These are phyloP conservation scores for Camelina neglecta DNA, from an alignment of 345 rosid species.

Conservation along the genomic window DNA sequence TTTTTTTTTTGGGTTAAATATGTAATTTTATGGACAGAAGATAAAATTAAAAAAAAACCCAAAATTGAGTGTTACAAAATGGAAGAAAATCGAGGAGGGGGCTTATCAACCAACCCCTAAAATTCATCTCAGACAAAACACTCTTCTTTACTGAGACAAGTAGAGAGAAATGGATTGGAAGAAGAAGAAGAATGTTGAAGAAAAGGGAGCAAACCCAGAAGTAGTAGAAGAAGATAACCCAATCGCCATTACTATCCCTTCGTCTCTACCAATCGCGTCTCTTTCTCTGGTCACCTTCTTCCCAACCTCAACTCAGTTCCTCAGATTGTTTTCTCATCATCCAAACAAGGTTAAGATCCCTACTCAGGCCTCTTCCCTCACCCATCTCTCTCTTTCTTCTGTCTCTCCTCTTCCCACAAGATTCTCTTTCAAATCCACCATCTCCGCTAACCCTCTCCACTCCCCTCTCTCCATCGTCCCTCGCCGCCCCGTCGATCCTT, in stretches of 20 bases:
- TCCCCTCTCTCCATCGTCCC: constrained; percentile 83
- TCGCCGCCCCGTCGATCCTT: constrained; percentile 88
- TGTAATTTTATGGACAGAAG: not conserved
- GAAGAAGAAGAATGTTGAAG: constrained; percentile 33
- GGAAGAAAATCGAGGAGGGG: constrained; percentile 6
- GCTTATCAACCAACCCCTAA: constrained; percentile 28
- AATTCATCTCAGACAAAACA: not conserved
- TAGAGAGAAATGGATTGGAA: constrained; percentile 51
- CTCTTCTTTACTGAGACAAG: not conserved
- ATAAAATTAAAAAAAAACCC: too few relatives aligned
- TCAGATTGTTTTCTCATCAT: constrained; percentile 55
- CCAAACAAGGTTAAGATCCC: constrained; percentile 74
- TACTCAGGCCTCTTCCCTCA: constrained; percentile 67
- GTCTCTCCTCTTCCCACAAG: constrained; percentile 50
- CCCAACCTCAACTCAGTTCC: constrained; percentile 50
- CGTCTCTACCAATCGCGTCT: constrained; percentile 61
- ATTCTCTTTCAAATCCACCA: constrained; percentile 78
- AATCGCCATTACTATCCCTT: constrained; percentile 43
- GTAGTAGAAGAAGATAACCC: constrained; percentile 50
- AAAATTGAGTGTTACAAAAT: constrained; percentile 6
- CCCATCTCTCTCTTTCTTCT: constrained; percentile 57
- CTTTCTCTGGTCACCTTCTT: constrained; percentile 42
- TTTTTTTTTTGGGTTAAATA: too few relatives aligned
- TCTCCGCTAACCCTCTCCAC: constrained; percentile 81
- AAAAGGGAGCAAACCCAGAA: constrained; percentile 38